Conservation (phyloP, 2,329 filamentous ascomycete genomes). For the Xylaria sp. region DNA sequence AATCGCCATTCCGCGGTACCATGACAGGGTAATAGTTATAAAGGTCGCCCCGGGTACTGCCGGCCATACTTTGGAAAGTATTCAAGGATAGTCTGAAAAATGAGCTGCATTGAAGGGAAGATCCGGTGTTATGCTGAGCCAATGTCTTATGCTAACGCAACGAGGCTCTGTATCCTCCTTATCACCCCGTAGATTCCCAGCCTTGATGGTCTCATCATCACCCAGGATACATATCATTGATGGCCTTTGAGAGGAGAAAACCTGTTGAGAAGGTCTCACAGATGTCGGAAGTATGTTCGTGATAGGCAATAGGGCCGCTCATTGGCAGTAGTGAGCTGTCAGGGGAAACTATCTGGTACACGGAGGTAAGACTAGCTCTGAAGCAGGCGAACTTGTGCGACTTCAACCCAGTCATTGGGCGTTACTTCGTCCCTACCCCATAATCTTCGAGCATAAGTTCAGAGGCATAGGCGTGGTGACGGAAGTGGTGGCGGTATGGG, state of each 20-base stretch:
- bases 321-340: background rate
- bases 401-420: background rate
- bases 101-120: background rate
- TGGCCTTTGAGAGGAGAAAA: background rate
- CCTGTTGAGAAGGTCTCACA: background rate
- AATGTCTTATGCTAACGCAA: background rate
- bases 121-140: background rate
- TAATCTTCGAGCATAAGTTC: background rate
- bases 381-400: background rate
- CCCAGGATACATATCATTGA: background rate
- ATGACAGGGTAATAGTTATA: background rate
- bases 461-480: background rate
- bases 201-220: background rate
- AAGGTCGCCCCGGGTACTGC: conserved; percentile 4
- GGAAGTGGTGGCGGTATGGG: conserved; percentile 1
- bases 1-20: background rate
- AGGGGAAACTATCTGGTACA: background rate
- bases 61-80: background rate
- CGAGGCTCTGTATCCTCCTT: conserved; percentile 1
- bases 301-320: conserved; percentile 3
- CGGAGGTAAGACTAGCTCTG: conserved; percentile 1
- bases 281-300: background rate
- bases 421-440: background rate
- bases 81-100: conserved; percentile 1
- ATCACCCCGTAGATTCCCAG: background rate